A percentile compares a stretch with the other conserved stretches of the same genome.
These are phyloP conservation scores for Ganoderma lucidum DNA, from an alignment of 1,284 basidiomycete species.

Conservation along the genomic window DNA sequence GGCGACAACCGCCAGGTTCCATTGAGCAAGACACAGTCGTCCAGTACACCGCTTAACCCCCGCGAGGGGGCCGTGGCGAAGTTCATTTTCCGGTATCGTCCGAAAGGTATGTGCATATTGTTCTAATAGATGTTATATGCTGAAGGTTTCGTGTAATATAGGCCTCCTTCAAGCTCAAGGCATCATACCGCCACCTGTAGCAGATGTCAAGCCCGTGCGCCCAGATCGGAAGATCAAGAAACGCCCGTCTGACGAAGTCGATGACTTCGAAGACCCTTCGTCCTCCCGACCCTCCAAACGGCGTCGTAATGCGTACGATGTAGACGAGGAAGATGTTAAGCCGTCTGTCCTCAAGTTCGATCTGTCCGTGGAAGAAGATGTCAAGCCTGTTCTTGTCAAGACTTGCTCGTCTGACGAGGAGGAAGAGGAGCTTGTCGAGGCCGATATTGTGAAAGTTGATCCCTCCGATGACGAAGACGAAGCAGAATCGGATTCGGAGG, in stretches of 20 bases:
- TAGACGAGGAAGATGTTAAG: constrained; percentile 11
- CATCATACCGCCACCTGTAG: constrained; percentile 16
- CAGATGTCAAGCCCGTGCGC: not conserved
- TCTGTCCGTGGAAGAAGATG: constrained; percentile 2
- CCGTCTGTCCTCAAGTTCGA: constrained; percentile 1
- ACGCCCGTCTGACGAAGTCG: not conserved
- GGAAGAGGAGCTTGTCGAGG: constrained; percentile 4
- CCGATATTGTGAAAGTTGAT: constrained; percentile 3
- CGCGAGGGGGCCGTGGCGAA: constrained; percentile 13
- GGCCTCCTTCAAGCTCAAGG: constrained; percentile 28
- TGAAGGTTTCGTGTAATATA: not conserved
- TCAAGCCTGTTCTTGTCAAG: constrained; percentile 9
- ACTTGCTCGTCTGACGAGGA: constrained; percentile 8
- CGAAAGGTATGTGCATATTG: not conserved
- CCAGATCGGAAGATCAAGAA: constrained; percentile 4
- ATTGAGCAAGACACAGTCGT: constrained; percentile 3
- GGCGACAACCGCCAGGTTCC: constrained; percentile 2
- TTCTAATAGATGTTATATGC: not conserved
- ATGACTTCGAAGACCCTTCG: not conserved
- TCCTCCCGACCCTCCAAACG: not conserved
- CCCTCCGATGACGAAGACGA: constrained; percentile 9
- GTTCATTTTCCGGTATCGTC: constrained; percentile 21
- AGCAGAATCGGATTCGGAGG: not conserved
- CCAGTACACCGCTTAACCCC: constrained; percentile 9
- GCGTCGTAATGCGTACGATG: not conserved